Evolutionary conservation across 345 rosid genomes (phyloP).

Genomic region (Hevea brasiliensis): DNA sequence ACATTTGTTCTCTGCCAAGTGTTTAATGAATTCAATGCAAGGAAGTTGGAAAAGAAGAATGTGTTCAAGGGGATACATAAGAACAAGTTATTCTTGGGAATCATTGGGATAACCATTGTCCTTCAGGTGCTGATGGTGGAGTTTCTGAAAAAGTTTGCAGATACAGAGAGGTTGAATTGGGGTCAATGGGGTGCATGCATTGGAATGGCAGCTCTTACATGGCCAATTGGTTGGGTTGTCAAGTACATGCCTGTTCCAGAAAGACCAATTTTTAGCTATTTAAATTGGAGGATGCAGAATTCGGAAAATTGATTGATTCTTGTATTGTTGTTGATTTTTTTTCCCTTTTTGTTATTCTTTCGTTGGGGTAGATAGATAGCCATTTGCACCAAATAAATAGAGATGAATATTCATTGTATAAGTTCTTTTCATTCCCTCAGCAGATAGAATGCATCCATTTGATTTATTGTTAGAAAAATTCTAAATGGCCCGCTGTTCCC

Average conservation of each 20-base stretch:
- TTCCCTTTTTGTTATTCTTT: no score
- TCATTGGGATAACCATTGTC: constrained; percentile 47
- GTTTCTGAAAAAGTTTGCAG: constrained; percentile 65
- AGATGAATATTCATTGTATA: no score
- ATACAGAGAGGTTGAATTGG: constrained; percentile 65
- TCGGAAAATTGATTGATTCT: no score
- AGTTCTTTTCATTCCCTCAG: no score
- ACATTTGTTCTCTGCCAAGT: constrained; percentile 74
- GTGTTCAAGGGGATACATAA: constrained; percentile 59
- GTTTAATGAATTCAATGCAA: constrained; percentile 75
- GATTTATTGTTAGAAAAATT: no score
- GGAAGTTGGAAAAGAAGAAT: constrained; percentile 72
- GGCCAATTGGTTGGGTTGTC: constrained; percentile 71
- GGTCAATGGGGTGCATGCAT: constrained; percentile 67
- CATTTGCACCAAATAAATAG: no score
- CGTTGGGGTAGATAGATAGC: no score
- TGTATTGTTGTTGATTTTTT: no score
- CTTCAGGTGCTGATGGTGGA: constrained; percentile 77
- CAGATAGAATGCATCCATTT: no score
- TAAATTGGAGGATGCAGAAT: no score
- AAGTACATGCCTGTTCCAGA: constrained; percentile 61
- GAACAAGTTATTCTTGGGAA: constrained; percentile 62
- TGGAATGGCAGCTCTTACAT: constrained; percentile 50
- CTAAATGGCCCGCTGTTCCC: no score
- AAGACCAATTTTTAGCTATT: constrained; percentile 45